Percentiles rank a stretch among this genome's conserved stretches.
phyloP scores from a whole-genome alignment of 1,284 basidiomycete genomes.

The Veloporphyrellus conicus region DNA sequence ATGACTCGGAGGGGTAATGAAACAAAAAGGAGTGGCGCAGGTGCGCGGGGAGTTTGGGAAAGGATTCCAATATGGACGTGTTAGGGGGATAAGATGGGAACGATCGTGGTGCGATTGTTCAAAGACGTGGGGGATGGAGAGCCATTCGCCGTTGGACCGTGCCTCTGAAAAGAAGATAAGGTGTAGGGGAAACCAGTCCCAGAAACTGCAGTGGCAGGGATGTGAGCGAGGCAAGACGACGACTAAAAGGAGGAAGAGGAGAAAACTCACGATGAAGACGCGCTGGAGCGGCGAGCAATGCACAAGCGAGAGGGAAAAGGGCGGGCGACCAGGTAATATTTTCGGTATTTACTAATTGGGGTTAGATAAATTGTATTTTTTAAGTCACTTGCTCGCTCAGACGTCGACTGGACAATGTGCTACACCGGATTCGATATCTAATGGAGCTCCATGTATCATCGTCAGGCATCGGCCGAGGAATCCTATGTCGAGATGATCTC shows the following conservation, averaged over 20 bases:
- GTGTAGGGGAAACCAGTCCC: conserved; percentile 14
- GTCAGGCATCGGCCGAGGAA: too few relatives aligned
- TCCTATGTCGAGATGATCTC: too few relatives aligned
- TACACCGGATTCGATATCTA: too few relatives aligned
- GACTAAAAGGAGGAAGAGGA: not conserved
- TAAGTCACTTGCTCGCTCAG: too few relatives aligned
- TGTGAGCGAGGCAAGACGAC: not conserved
- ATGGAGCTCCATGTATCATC: too few relatives aligned
- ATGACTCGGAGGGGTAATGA: conserved; percentile 18
- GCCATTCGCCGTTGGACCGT: conserved; percentile 23
- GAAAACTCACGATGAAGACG: conserved; percentile 15
- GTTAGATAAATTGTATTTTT: too few relatives aligned
- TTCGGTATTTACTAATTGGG: conserved; percentile 10
- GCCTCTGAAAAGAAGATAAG: conserved; percentile 9
- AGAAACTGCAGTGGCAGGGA: not conserved
- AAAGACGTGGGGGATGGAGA: conserved; percentile 16
- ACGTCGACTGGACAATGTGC: too few relatives aligned
- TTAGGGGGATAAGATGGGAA: conserved; percentile 4
- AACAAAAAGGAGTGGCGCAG: conserved; percentile 14
- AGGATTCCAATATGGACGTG: conserved; percentile 1
- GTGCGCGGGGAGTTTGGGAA: not conserved
- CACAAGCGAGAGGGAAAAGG: conserved; percentile 2
- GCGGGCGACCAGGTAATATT: not conserved
- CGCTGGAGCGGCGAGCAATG: conserved; percentile 8
- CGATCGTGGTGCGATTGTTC: conserved; percentile 18